phyloP scores from a whole-genome alignment of 371 early-diverging fungal species.

The Zancudomyces culisetae region DNA sequence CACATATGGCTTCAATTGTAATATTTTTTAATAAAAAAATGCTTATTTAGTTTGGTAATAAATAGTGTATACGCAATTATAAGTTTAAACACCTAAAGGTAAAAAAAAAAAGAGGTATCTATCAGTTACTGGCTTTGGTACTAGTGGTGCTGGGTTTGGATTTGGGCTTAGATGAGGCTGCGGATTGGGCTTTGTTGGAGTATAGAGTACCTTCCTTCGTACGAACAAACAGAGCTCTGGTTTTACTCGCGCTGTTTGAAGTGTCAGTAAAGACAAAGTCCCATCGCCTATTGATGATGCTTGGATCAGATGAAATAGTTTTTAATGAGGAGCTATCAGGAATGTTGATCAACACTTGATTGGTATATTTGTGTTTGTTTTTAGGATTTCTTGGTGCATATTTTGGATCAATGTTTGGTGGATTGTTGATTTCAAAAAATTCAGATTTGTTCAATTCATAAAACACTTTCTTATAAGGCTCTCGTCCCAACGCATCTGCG shows the following conservation, averaged over 20 bases:
- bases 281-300: conserved; percentile 20
- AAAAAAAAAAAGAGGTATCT: too few species aligned
- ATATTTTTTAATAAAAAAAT: too few species aligned
- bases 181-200: too few species aligned
- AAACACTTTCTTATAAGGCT: conserved; percentile 44
- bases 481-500: conserved; percentile 50
- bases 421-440: conserved; percentile 18
- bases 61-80: too few species aligned
- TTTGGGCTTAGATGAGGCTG: too few species aligned
- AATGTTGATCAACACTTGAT: conserved; percentile 5
- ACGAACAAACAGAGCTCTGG: conserved; percentile 21
- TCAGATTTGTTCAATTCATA: conserved; percentile 23
- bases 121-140: too few species aligned
- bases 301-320: conserved; percentile 11
- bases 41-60: too few species aligned
- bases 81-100: too few species aligned
- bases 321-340: conserved; percentile 7
- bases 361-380: conserved; percentile 5
- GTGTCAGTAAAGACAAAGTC: conserved; percentile 33
- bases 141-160: too few species aligned
- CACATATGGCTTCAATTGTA: too few species aligned
- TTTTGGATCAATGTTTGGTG: conserved; percentile 11
- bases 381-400: conserved; percentile 14
- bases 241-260: conserved; percentile 12
- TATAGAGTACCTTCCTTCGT: conserved; percentile 23